A percentile compares a stretch with the other conserved stretches of the same genome.
Evolutionary conservation across 331 rosid genomes (phyloP).

Genomic region (Quercus tomentella): DNA sequence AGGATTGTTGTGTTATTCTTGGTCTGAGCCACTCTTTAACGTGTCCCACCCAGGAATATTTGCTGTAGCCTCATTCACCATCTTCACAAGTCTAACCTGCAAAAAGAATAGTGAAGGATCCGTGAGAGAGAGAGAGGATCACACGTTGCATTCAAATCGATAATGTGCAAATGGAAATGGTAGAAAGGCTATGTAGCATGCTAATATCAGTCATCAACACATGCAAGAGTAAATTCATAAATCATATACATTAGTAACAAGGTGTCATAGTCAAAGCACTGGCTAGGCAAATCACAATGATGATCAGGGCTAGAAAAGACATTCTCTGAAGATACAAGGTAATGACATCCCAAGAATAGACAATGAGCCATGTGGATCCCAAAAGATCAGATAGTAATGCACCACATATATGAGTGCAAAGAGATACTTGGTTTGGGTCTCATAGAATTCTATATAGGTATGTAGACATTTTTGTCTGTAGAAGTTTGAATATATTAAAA

Average conservation of each 20-base stretch:
- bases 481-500: neutral
- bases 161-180: neutral
- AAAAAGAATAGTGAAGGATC: constrained; percentile 8
- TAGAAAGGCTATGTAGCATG: too few species aligned
- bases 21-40: constrained; percentile 26
- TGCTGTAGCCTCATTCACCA: constrained; percentile 83
- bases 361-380: neutral
- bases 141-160: neutral
- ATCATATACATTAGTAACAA: neutral
- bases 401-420: too few species aligned
- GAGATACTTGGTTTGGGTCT: neutral
- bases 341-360: neutral
- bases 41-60: constrained; percentile 65
- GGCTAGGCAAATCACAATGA: neutral
- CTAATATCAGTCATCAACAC: too few species aligned
- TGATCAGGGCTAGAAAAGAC: neutral
- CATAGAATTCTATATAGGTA: neutral
- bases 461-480: neutral
- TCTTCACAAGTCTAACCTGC: constrained; percentile 74
- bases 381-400: neutral
- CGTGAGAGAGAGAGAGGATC: neutral
- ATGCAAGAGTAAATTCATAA: too few species aligned
- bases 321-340: neutral
- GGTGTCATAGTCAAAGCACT: neutral
- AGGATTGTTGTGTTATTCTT: constrained; percentile 11